These are phyloP conservation scores for Penicillium sp. DNA, from an alignment of 2,329 filamentous ascomycete species.

Conservation along the genomic window DNA sequence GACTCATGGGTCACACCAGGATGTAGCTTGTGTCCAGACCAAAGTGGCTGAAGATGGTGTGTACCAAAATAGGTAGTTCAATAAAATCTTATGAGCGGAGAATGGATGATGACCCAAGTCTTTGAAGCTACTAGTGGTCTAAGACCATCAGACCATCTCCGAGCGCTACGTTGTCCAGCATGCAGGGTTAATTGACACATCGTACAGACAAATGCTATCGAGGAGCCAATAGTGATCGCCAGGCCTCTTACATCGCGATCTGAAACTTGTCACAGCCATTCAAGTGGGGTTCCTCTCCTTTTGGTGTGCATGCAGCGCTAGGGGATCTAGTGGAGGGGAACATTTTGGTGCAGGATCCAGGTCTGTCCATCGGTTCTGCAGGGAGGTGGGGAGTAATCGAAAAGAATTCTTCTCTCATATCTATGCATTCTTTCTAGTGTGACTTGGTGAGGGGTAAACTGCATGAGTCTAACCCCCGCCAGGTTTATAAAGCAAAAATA, in stretches of 20 bases:
- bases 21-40: background rate
- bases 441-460: background rate
- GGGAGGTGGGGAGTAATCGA: background rate
- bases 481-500: background rate
- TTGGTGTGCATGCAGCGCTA: conserved; percentile 6
- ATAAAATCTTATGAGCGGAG: background rate
- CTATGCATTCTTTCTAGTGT: background rate
- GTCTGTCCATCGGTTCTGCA: conserved; percentile 5
- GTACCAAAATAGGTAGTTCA: background rate
- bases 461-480: background rate
- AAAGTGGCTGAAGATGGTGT: conserved; percentile 1
- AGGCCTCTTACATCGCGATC: background rate
- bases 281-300: background rate
- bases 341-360: background rate
- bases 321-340: background rate
- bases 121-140: background rate
- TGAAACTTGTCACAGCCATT: conserved; percentile 8
- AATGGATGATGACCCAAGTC: background rate
- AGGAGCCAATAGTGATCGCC: background rate
- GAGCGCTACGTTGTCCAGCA: background rate
- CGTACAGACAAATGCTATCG: background rate
- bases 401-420: background rate
- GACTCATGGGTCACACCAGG: background rate
- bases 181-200: conserved; percentile 7
- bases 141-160: conserved; percentile 2